phyloP scores from a whole-genome alignment of 495 filamentous ascomycete genomes.

The Corynascus novoguineensis region DNA sequence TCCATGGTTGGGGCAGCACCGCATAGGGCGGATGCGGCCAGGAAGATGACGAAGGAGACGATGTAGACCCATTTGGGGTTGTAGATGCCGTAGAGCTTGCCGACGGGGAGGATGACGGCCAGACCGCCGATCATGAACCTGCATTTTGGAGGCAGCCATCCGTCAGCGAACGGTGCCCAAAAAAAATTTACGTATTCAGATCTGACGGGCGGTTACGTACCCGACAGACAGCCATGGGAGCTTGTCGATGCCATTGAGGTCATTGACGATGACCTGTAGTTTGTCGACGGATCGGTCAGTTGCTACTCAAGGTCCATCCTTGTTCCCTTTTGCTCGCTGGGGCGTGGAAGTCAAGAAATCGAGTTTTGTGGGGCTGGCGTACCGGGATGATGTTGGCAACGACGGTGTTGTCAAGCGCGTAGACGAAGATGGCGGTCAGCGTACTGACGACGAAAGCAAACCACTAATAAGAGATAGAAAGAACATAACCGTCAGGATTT shows the following conservation, averaged over 20 bases:
- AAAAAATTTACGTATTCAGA: not conserved
- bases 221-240: not conserved
- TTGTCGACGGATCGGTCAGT: no score
- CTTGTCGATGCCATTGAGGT: not conserved
- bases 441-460: not conserved
- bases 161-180: no score
- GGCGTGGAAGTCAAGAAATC: no score
- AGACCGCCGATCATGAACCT: no score
- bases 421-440: not conserved
- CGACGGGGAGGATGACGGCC: no score
- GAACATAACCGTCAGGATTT: no score
- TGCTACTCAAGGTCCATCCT: no score
- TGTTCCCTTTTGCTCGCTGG: no score
- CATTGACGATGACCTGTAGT: not conserved
- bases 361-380: no score
- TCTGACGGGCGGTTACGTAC: not conserved
- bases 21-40: not conserved
- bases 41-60: not conserved
- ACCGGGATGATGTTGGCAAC: not conserved
- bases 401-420: not conserved
- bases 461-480: no score
- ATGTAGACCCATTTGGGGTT: not conserved
- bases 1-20: not conserved
- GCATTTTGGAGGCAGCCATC: no score
- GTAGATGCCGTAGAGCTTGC: not conserved